Evolutionary conservation across 306 rosid genomes (phyloP).

Genomic region (Dalbergia cochinchinensis): DNA sequence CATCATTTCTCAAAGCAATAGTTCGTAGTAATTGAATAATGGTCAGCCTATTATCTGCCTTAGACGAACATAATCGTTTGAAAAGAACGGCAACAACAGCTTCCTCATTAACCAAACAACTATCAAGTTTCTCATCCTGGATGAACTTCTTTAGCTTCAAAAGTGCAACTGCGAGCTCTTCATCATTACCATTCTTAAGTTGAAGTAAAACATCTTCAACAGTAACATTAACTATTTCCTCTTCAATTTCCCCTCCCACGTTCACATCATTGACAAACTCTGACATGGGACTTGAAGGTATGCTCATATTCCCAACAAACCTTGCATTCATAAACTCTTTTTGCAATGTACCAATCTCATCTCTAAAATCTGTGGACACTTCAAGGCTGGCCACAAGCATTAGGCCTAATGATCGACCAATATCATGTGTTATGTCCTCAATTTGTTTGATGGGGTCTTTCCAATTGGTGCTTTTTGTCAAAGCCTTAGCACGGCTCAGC

Average conservation of each 20-base stretch:
- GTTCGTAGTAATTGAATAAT: conserved; percentile 59
- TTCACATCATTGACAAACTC: conserved; percentile 53
- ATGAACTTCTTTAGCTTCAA: conserved; percentile 56
- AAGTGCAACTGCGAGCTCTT: conserved; percentile 61
- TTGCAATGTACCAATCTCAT: conserved; percentile 56
- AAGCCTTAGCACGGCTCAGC: conserved; percentile 53
- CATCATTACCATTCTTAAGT: conserved; percentile 71
- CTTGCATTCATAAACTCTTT: conserved; percentile 60
- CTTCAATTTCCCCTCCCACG: conserved; percentile 59
- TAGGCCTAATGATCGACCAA: conserved; percentile 78
- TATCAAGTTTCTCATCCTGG: conserved; percentile 45
- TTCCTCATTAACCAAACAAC: conserved; percentile 58
- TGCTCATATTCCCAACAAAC: conserved; percentile 52
- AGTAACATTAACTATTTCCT: conserved; percentile 50
- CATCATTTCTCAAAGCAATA: conserved; percentile 56
- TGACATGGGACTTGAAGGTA: conserved; percentile 58
- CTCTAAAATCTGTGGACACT: conserved; percentile 59
- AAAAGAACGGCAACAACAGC: conserved; percentile 60
- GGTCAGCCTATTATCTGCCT: conserved; percentile 49
- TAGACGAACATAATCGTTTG: conserved; percentile 62
- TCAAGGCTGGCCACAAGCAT: conserved; percentile 63
- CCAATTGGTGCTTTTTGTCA: conserved; percentile 45
- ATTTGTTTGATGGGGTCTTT: conserved; percentile 49
- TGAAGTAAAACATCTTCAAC: conserved; percentile 60
- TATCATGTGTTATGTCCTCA: conserved; percentile 66